Evolutionary conservation across 768 basidiomycete genomes (phyloP).

Genomic region (Naganishia antarctica): DNA sequence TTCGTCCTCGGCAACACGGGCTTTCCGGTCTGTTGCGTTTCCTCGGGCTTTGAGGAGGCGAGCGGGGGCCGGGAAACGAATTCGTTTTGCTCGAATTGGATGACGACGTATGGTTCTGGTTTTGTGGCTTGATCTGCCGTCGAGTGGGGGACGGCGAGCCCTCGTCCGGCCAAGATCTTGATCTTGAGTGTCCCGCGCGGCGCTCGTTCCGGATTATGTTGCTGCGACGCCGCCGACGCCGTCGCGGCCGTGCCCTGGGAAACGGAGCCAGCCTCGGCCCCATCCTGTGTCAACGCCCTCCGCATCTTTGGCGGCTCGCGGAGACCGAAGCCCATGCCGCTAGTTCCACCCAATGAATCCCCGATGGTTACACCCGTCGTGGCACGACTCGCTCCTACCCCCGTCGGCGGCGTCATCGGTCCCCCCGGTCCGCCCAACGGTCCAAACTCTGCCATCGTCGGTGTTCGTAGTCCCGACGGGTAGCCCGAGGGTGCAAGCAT

Average conservation of each 20-base stretch:
- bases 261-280: neutral
- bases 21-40: neutral
- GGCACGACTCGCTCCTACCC: slow-evolving; percentile 42
- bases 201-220: slow-evolving; percentile 31
- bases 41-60: neutral
- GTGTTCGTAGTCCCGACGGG: slow-evolving; percentile 22
- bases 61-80: slow-evolving; percentile 67
- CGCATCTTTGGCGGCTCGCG: slow-evolving; percentile 49
- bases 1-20: slow-evolving; percentile 22
- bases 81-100: slow-evolving; percentile 98
- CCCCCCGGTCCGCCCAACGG: too few species aligned
- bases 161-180: slow-evolving; percentile 87
- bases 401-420: slow-evolving; percentile 34
- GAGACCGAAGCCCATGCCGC: slow-evolving; percentile 46
- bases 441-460: neutral
- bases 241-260: too few species aligned
- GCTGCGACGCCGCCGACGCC: neutral
- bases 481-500: slow-evolving; percentile 30
- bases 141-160: slow-evolving; percentile 63
- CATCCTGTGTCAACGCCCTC: slow-evolving; percentile 43
- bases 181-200: slow-evolving; percentile 72
- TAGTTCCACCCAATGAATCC: slow-evolving; percentile 31
- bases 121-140: slow-evolving; percentile 50
- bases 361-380: slow-evolving; percentile 39
- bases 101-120: slow-evolving; percentile 70